phyloP scores from a whole-genome alignment of 2,329 filamentous ascomycete genomes.

The Penicillium expansum region DNA sequence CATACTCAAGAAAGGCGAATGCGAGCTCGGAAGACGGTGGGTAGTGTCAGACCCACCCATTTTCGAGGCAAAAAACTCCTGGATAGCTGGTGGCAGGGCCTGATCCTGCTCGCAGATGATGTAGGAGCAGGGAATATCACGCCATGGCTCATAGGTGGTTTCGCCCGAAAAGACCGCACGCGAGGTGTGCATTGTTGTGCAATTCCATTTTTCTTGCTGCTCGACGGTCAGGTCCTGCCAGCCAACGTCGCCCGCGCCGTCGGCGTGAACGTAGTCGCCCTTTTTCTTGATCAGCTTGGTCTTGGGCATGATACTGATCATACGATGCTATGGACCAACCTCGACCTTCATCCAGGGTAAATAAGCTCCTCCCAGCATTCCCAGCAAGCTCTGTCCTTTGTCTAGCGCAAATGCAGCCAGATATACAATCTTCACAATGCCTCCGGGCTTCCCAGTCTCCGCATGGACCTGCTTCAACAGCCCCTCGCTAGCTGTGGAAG shows the following conservation, averaged over 20 bases:
- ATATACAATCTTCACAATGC: conserved; percentile 32
- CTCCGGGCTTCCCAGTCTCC: conserved; percentile 26
- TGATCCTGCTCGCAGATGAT: conserved; percentile 39
- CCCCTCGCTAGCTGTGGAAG: conserved; percentile 30
- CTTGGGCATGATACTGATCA: background rate
- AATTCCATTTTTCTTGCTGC: conserved; percentile 25
- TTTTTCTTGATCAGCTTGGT: conserved; percentile 1
- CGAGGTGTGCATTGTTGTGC: conserved; percentile 25
- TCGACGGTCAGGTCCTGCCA: conserved; percentile 32
- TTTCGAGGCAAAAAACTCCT: conserved; percentile 32
- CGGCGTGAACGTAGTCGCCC: conserved; percentile 18
- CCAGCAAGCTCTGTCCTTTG: conserved; percentile 33
- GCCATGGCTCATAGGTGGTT: conserved; percentile 33
- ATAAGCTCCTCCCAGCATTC: conserved; percentile 24
- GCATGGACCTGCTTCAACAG: conserved; percentile 24
- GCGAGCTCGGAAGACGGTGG: conserved; percentile 35
- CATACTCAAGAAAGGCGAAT: conserved; percentile 45
- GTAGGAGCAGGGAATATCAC: conserved; percentile 36
- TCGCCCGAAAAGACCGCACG: no score
- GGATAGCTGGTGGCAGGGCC: conserved; percentile 30
- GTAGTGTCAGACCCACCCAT: conserved; percentile 28
- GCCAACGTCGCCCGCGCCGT: conserved; percentile 13
- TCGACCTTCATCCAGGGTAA: conserved; percentile 24
- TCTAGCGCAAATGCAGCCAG: conserved; percentile 38
- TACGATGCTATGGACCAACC: conserved; percentile 9